Base-by-base conservation (phyloP, 139 green algal species). In the Edaphochlamys debaryana region DNA sequence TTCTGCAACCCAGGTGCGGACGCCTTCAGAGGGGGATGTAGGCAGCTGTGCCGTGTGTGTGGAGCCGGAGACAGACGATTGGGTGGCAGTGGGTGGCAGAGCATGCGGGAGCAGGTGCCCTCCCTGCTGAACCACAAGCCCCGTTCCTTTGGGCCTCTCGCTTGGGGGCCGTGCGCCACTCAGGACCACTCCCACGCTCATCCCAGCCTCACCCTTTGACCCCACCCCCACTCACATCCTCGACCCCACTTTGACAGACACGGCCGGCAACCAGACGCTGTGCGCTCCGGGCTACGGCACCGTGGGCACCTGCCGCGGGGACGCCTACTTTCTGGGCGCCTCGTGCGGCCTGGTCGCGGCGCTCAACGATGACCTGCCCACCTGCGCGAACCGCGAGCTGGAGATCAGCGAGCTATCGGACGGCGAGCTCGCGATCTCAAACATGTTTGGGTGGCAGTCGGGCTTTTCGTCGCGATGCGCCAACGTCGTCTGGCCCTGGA, bases 1-100 rank as follows among this genome's bases (percentile, higher is more conserved):
- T 41, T 80, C 37, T 80, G 73, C n/a, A 56, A 80, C 52, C 58
- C 73, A 0, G 56, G 73, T 80, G 58, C 27, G 73, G n/a, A n/a
- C n/a, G n/a, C n/a, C n/a, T n/a, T n/a, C n/a, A n/a, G n/a, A n/a
- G n/a, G n/a, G n/a, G n/a, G n/a, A n/a, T n/a, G n/a, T n/a, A n/a
- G n/a, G n/a, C n/a, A n/a, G n/a, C n/a, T n/a, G n/a, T n/a, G n/a
- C n/a, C n/a, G n/a, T n/a, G n/a, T n/a, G n/a, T n/a, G n/a, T n/a
- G n/a, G n/a, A n/a, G n/a, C n/a, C n/a, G n/a, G n/a, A n/a, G n/a
- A n/a, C n/a, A n/a, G n/a, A n/a, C n/a, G n/a, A n/a, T 58, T 6
- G 50, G 50, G 19, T 0, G 22, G 3, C 2, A 32, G 30, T 1
- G 15, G 6, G 4, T 1, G 2, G 69, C 30, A 30, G 36, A 42